Evolutionary conservation across 768 basidiomycete genomes (phyloP), one percentile per base, ranked within the genome.

Genomic region (Mycena epipterygia): DNA sequence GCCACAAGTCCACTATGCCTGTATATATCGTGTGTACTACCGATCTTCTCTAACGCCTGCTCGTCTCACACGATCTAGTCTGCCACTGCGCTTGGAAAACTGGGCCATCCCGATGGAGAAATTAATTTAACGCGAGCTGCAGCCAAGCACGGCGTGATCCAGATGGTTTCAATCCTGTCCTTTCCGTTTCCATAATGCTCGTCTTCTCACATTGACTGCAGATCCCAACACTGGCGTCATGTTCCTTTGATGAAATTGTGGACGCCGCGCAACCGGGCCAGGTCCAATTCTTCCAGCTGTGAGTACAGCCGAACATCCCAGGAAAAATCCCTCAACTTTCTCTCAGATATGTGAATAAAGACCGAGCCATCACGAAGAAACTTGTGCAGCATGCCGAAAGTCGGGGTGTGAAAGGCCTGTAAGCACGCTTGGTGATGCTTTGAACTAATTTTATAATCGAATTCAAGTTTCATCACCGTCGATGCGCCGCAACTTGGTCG

Each of bases 141-240:
- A 0, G 91, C 86, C 0, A 90, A 90, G 76, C 86, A 96, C 71
- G 83, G 82, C 21, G 79, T 88, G n/a, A 86, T 88, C 48, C 87
- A 88, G 67, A 88, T 88, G 87, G 87, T 85, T 44, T 23, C 58
- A 30, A 44, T 37, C 58, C 42, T 37, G 17, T 25, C 42, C 57
- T 4, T 39, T 7, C 23, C 33, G 67, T 21, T 62, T 27, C 13
- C n/a, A n/a, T n/a, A n/a, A n/a, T n/a, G 23, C 13, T 7, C 19
- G n/a, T 56, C 21, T 64, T 42, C 49, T 64, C 12, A 63, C 37
- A 59, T 39, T 35, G 13, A 21, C 27, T 11, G 4, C 74, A 97
- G 97, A 97, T 99, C 61, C 96, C 97, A 1, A 99, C 98, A 0
- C 85, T 99, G 25, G 95, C 97, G 0, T 96, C 95, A 0, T 99